These are phyloP conservation scores for Candida arabinofermentans DNA, from an alignment of 805 yeast genomes.

Conservation along the genomic window DNA sequence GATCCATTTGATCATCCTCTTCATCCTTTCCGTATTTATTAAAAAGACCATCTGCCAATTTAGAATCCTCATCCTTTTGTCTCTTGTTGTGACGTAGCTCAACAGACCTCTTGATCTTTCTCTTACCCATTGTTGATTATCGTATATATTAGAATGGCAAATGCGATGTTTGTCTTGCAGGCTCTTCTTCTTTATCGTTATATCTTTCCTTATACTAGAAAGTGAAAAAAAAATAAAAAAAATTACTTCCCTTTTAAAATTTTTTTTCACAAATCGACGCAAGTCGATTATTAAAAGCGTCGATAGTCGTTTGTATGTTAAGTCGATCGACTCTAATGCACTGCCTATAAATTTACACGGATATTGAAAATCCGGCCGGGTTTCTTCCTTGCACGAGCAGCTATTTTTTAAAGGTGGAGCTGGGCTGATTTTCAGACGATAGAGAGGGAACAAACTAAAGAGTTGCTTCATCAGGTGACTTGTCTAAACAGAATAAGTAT, in stretches of 20 bases:
- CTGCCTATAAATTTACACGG: background rate
- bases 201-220: background rate
- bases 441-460: too few relatives aligned
- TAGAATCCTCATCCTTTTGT: slow-evolving; percentile 41
- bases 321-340: background rate
- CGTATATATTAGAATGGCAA: background rate
- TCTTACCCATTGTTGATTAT: slow-evolving; percentile 31
- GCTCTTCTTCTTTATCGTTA: slow-evolving; percentile 36
- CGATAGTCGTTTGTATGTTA: background rate
- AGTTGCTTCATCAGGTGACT: too few relatives aligned
- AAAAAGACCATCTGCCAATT: slow-evolving; percentile 36
- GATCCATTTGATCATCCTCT: slow-evolving; percentile 9
- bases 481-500: too few relatives aligned
- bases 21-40: slow-evolving; percentile 8
- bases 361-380: background rate
- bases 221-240: background rate
- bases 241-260: background rate
- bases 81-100: slow-evolving; percentile 33
- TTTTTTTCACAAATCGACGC: background rate
- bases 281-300: background rate
- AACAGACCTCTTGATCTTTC: slow-evolving; percentile 33
- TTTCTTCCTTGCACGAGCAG: background rate
- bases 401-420: too few relatives aligned
- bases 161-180: too few relatives aligned
- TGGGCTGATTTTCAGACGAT: background rate